Evolutionary conservation across 345 rosid species (phyloP), one percentile per base, ranked within the genome.

Genomic region (Salix arbutifolia): DNA sequence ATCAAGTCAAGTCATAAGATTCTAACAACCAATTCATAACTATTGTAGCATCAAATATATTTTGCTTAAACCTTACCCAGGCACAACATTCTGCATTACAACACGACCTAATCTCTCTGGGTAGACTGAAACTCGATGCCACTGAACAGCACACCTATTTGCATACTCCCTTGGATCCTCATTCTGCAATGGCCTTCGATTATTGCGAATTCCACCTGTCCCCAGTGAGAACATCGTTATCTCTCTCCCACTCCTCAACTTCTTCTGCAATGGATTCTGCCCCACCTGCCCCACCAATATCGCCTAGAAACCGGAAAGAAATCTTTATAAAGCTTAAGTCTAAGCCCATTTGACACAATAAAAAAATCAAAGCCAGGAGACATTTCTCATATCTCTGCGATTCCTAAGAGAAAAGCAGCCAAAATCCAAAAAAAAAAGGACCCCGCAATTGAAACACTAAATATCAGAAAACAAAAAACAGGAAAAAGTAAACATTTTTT

Each of bases 231-330:
- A 85, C 60, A 92, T 79, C 14, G 97, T 92, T 25, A 91, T 67
- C 26, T 74, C 66, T 67, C 76, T 80, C 8, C 99, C 98, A 78
- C 78, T 87, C 86, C 67, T 92, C 73, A 96, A 77, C 86, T 62
- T 90, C 89, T 93, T 96, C 91, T 87, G 94, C 40, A 92, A 3
- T 6, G 98, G 99, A 26, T 65, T 76, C 84, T 87, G 94, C 77
- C 98, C 97, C 30, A 91, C 98, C 85, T 85, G 91, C 72, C 99
- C 99, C 79, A 96, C 91, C 81, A 96, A 69, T 67, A 96, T 93
- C 26, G 99, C 98, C 99, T 93, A 74, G 35, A 85, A 78, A 73
- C 33, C 44, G 35, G 12, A 69, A 12, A 73, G 14, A 40, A 37
- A 52, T 46, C 52, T 31, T 53, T 69, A 2, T 9, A 37, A 6